Base-by-base conservation (phyloP, 352 stramenopile species). In the Pythium dissotocum region DNA sequence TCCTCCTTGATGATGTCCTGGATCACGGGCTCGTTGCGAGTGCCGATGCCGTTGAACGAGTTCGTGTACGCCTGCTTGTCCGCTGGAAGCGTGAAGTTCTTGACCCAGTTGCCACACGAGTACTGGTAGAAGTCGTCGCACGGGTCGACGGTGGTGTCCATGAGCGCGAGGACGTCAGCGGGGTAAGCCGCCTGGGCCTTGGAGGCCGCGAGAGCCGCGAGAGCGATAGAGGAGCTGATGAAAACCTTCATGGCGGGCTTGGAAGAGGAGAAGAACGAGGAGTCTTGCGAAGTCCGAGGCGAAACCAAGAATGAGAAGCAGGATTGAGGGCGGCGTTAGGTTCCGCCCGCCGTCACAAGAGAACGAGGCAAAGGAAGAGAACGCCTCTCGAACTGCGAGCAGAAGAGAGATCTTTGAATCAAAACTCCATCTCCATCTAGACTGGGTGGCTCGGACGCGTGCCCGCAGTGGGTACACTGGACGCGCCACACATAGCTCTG, bases 21-120 rank as follows among this genome's bases (percentile, higher is more conserved):
- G 49, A 81, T 58, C 18, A 75, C 51, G 14, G 16, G 58, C 16
- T 75, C 63, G 53, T 75, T 75, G 26, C 56, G 59, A 16, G 71
- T 65, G 21, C 56, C 28, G 21, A 81, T 75, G 7, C n/a, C 36
- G 32, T 65, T 64, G 51, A 78, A 77, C 35, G 71, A 69, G 40
- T 63, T 58, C 56, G 64, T 57, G 51, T 69, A 71, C 40, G 57
- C 54, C 40, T 60, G 38, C n/a, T 65, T 59, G 28, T 82, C 69
- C 6, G 61, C 44, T 8, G 76, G 62, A 4, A 82, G 58, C 30
- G 62, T 58, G 46, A 63, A 70, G 55, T 73, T 68, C 54, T 67
- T 67, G 48, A 79, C 53, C 76, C 76, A 82, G 30, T 21, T 63
- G n/a, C 76, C 76, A 24, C 76, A 80, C n/a, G 72, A 56, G 49